Conservation (phyloP, 768 basidiomycete genomes). For the Naganishia vishniacii region DNA sequence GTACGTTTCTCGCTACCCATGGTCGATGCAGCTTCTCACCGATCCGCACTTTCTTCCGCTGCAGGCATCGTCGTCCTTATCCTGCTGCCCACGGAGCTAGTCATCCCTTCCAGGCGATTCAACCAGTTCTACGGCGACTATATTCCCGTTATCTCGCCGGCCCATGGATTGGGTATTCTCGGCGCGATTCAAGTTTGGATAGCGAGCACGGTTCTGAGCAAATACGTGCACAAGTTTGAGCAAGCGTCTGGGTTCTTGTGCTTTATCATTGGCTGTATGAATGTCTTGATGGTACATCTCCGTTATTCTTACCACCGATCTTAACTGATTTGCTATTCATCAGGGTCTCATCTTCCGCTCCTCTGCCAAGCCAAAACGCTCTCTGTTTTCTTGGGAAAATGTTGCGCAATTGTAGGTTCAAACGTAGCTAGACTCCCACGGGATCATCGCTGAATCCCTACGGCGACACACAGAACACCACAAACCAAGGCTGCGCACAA, state of each 20-base stretch:
- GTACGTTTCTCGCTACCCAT: conserved; percentile 25
- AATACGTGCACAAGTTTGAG: conserved; percentile 75
- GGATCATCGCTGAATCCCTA: not conserved
- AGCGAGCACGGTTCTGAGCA: conserved; percentile 56
- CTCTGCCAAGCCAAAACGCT: conserved; percentile 48
- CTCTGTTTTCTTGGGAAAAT: conserved; percentile 47
- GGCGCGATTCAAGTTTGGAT: conserved; percentile 83
- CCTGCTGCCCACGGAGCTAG: conserved; percentile 69
- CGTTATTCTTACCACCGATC: conserved; percentile 48
- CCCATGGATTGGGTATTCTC: conserved; percentile 78
- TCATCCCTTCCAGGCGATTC: conserved; percentile 59
- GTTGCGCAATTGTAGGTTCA: conserved; percentile 40
- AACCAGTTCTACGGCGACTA: conserved; percentile 66
- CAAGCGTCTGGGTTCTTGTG: conserved; percentile 88
- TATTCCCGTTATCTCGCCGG: conserved; percentile 77
- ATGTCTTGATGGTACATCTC: conserved; percentile 59
- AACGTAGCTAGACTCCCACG: not conserved
- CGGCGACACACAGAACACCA: conserved; percentile 31
- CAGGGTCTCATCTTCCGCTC: conserved; percentile 34
- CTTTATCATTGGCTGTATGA: conserved; percentile 83
- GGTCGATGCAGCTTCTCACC: not conserved
- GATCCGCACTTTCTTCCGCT: not conserved
- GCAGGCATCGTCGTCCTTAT: conserved; percentile 68
- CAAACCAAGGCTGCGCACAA: conserved; percentile 43
- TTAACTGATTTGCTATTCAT: conserved; percentile 59